These are phyloP conservation scores for Nakazawaea anatomiae DNA, from an alignment of 805 yeast species.

Conservation along the genomic window DNA sequence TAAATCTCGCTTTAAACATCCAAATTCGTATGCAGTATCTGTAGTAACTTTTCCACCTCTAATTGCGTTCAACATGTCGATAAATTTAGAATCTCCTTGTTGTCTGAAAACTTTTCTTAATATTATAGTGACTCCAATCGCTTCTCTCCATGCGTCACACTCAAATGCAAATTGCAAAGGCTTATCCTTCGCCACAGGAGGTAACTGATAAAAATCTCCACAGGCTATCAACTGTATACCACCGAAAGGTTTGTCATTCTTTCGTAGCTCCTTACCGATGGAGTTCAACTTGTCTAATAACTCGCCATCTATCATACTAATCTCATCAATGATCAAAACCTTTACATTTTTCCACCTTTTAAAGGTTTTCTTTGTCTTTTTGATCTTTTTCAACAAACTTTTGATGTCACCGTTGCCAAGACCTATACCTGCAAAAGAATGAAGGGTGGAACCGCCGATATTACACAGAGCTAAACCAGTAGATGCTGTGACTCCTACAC, in stretches of 20 bases:
- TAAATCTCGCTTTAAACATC: constrained; percentile 45
- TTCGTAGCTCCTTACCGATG: constrained; percentile 49
- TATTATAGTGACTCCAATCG: constrained; percentile 52
- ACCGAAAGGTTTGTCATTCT: constrained; percentile 57
- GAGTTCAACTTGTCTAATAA: constrained; percentile 58
- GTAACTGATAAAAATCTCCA: constrained; percentile 81
- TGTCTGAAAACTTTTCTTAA: constrained; percentile 69
- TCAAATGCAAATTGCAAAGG: constrained; percentile 55
- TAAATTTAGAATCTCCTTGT: constrained; percentile 63
- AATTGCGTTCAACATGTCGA: constrained; percentile 71
- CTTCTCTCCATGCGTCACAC: constrained; percentile 52
- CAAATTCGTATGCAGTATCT: constrained; percentile 44
- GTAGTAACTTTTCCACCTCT: constrained; percentile 54
- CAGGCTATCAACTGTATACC: constrained; percentile 72
- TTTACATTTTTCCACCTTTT: constrained; percentile 50
- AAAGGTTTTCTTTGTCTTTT: constrained; percentile 40
- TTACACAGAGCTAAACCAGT: constrained; percentile 83
- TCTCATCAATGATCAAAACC: constrained; percentile 70
- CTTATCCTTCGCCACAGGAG: constrained; percentile 52
- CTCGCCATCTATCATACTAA: constrained; percentile 73
- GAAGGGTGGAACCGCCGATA: constrained; percentile 73
- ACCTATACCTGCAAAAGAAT: constrained; percentile 76
- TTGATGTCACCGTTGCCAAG: constrained; percentile 51
- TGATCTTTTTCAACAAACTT: constrained; percentile 44
- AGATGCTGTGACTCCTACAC: constrained; percentile 76